Conservation (phyloP, 345 rosid genomes). For the Ricinus communis region DNA sequence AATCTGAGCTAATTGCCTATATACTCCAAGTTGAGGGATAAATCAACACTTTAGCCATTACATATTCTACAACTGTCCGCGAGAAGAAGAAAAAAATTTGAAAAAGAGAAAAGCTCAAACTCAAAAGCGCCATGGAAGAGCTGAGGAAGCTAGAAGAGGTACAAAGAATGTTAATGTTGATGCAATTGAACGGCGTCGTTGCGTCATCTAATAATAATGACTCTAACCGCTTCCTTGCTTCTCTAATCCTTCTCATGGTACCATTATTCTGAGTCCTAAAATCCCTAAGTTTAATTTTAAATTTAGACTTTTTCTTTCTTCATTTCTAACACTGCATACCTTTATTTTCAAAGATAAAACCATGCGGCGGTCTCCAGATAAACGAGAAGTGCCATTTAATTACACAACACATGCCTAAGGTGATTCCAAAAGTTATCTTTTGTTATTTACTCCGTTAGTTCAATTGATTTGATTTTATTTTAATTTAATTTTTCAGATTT, state of each 20-base stretch:
- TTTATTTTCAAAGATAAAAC: slow-evolving; percentile 48
- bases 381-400: slow-evolving; percentile 42
- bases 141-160: slow-evolving; percentile 64
- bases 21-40: too few relatives aligned
- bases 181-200: slow-evolving; percentile 40
- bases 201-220: slow-evolving; percentile 34
- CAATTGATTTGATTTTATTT: not conserved
- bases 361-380: slow-evolving; percentile 59
- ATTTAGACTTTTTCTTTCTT: not conserved
- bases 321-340: not conserved
- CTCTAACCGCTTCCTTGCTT: slow-evolving; percentile 64
- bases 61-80: too few relatives aligned
- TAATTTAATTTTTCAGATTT: slow-evolving; percentile 37
- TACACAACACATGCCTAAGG: slow-evolving; percentile 53
- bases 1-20: too few relatives aligned
- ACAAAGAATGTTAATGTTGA: slow-evolving; percentile 50
- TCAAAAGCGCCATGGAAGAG: slow-evolving; percentile 55
- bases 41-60: too few relatives aligned
- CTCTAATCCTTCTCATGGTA: slow-evolving; percentile 57
- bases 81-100: too few relatives aligned
- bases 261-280: too few relatives aligned
- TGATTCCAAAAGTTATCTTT: slow-evolving; percentile 19
- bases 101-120: too few relatives aligned
- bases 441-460: not conserved
- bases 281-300: too few relatives aligned